These are phyloP conservation scores for Syzygium malaccense DNA, from an alignment of 441 rosid genomes.

Conservation along the genomic window DNA sequence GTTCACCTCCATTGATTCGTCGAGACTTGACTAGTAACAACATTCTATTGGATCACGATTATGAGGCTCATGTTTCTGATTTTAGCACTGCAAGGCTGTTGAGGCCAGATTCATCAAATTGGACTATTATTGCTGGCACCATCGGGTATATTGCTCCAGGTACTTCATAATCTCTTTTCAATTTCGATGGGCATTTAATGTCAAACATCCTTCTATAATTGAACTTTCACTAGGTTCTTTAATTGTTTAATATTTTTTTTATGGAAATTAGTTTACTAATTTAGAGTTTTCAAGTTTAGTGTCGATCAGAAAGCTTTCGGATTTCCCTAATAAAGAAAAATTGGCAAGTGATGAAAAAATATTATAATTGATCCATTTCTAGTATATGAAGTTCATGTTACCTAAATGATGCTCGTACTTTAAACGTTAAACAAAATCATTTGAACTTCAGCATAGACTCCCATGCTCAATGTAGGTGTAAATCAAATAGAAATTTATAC, in stretches of 20 bases:
- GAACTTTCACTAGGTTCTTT: background rate
- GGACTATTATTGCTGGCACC: background rate
- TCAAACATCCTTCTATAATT: rapidly evolving
- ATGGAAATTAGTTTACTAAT: background rate
- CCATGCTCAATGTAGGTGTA: background rate
- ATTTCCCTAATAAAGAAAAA: background rate
- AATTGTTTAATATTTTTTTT: background rate
- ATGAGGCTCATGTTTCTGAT: background rate
- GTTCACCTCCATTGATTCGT: background rate
- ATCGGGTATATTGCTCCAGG: background rate
- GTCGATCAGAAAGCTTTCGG: background rate
- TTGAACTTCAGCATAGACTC: background rate
- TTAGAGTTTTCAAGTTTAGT: background rate
- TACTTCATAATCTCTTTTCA: background rate
- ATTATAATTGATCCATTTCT: background rate
- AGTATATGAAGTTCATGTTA: background rate
- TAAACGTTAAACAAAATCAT: background rate
- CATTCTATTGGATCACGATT: background rate
- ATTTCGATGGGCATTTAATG: background rate
- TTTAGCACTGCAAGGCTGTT: background rate
- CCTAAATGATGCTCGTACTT: background rate
- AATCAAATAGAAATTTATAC: background rate
- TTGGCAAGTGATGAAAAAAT: background rate
- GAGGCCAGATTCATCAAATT: background rate
- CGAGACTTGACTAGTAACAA: background rate